Percentiles rank a stretch among this genome's conserved stretches.
phyloP scores from a whole-genome alignment of 352 stramenopile species.

The Phytophthora pluvialis region DNA sequence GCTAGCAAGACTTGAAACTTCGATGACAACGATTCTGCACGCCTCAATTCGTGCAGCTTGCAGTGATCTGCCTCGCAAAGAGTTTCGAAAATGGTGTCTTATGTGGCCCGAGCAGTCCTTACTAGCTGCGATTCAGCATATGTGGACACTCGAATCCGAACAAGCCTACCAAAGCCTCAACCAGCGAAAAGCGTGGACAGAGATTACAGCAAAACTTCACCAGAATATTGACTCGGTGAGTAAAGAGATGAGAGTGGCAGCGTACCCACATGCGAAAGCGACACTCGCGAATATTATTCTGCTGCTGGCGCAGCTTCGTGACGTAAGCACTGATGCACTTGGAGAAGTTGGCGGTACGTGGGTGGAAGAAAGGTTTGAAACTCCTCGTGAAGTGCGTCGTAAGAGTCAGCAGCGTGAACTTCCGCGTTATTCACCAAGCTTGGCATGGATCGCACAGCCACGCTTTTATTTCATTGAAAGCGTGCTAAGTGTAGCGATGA shows the following conservation, averaged over 20 bases:
- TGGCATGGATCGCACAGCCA: constrained; percentile 69
- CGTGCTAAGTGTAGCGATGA: constrained; percentile 53
- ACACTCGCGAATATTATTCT: constrained; percentile 58
- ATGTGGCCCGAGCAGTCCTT: constrained; percentile 83
- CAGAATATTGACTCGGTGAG: constrained; percentile 45
- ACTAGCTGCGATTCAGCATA: constrained; percentile 52
- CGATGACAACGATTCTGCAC: constrained; percentile 73
- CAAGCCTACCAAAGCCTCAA: constrained; percentile 38
- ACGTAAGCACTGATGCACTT: constrained; percentile 46
- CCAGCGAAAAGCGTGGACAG: constrained; percentile 41
- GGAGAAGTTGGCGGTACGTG: constrained; percentile 35
- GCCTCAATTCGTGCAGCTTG: constrained; percentile 66
- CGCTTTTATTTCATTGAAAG: constrained; percentile 71
- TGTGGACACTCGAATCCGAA: constrained; percentile 72
- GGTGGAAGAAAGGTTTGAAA: constrained; percentile 15
- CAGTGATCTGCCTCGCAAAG: constrained; percentile 70
- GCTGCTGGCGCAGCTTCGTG: constrained; percentile 56
- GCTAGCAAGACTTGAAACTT: constrained; percentile 65
- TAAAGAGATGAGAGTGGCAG: constrained; percentile 61
- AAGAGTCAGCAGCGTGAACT: constrained; percentile 5
- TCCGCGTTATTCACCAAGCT: constrained; percentile 26
- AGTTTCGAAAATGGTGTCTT: constrained; percentile 85
- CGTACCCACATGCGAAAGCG: constrained; percentile 35
- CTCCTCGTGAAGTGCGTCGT: not conserved
- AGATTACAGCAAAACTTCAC: constrained; percentile 32